Base-by-base conservation (phyloP, 192 early-diverging fungal species). In the Podila minutissima region DNA sequence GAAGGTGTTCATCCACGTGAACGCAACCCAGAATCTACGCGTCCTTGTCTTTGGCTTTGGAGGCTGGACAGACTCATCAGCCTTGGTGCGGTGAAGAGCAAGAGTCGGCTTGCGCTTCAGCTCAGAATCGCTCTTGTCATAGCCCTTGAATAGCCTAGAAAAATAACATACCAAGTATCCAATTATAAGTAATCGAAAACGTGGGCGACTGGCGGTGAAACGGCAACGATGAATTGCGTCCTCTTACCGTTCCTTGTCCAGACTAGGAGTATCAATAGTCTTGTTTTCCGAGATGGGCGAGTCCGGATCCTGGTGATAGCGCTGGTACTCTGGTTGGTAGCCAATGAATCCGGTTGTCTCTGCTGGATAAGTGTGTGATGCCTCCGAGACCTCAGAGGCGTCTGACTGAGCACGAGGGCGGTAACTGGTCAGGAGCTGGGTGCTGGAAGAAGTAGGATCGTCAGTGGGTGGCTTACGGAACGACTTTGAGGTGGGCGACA, bases 1-100 rank as follows among this genome's bases (percentile, higher is more conserved):
- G 88, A 92, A 97, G 0, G 96, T 97, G 64, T 94, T 83, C 31
- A 90, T 76, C 92, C 95, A 95, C 12, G 92, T 93, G 69, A 89
- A 90, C 28, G 75, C 83, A 32, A 94, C 91, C 95, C 93, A 95
- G 51, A 76, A 77, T n/a, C 79, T 62, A 53, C 92, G 82, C 5
- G 72, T 84, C 22, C 74, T 72, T 8, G 86, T 87, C 38, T 82
- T 75, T 4, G 82, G 82, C 33, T 72, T 72, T 4, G 75, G 75
- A 41, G 75, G 88, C 50, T 82, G 87, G 75, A 84, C 87, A 67
- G 28, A 89, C 72, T 79, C 75, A 35, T 79, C 75, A 0, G 75
- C 75, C 61, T 85, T 76, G 37, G 72, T 74, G 11, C 67, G 58
- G 13, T 86, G 76, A 31, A 72, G 29, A 1, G 71, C 71, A 26